These are phyloP conservation scores for Camellia oleifera DNA, from an alignment of 179 eudicot species.

Conservation along the genomic window DNA sequence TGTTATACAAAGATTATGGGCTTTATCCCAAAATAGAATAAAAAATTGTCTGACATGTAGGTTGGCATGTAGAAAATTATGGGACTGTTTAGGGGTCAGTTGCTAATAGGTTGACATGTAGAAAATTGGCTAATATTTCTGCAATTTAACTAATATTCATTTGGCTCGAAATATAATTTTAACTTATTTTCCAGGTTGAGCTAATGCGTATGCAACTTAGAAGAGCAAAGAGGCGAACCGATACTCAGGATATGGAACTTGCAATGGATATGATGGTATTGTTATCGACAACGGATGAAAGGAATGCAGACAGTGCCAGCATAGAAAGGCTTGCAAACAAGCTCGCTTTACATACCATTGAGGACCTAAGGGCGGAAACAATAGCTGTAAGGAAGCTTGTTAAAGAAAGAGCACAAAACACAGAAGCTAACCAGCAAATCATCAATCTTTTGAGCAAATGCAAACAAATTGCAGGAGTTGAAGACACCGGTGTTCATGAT, in stretches of 20 bases:
- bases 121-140: background rate
- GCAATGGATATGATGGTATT: slow-evolving; percentile 78
- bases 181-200: slow-evolving; percentile 42
- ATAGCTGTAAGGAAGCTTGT: slow-evolving; percentile 41
- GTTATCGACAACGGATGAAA: slow-evolving; percentile 45
- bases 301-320: slow-evolving; percentile 64
- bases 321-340: slow-evolving; percentile 69
- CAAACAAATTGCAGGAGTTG: slow-evolving; percentile 57
- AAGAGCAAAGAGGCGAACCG: slow-evolving; percentile 54
- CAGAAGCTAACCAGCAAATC: slow-evolving; percentile 48
- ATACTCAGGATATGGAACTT: slow-evolving; percentile 80
- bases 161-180: background rate
- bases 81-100: too few relatives aligned
- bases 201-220: slow-evolving; percentile 53
- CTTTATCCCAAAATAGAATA: too few relatives aligned
- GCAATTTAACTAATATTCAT: background rate
- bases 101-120: too few relatives aligned
- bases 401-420: slow-evolving; percentile 37
- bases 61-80: too few relatives aligned
- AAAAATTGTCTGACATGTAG: too few relatives aligned
- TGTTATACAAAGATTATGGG: too few relatives aligned
- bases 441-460: slow-evolving; percentile 52
- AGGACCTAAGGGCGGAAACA: slow-evolving; percentile 56
- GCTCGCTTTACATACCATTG: slow-evolving; percentile 41
- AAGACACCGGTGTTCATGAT: slow-evolving; percentile 34